These are phyloP conservation scores for Sclerotinia nivalis DNA, from an alignment of 2,329 filamentous ascomycete species.

Conservation along the genomic window DNA sequence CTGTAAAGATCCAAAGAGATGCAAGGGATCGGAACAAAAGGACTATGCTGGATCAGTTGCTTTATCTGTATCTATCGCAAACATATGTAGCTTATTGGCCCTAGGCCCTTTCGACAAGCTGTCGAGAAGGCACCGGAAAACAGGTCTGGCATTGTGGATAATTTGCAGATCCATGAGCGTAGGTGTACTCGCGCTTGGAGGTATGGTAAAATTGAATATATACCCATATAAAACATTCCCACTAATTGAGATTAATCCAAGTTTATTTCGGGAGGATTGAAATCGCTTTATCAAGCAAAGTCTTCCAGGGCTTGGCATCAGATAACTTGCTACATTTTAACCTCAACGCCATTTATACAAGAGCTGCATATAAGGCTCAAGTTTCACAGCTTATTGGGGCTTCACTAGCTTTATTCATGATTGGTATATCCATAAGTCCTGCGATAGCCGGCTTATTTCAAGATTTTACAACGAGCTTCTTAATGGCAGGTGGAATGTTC, in stretches of 20 bases:
- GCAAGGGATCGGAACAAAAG: slow-evolving; percentile 1
- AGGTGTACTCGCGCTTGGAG: slow-evolving; percentile 11
- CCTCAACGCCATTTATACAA: slow-evolving; percentile 17
- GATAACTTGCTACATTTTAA: slow-evolving; percentile 21
- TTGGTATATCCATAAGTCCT: slow-evolving; percentile 20
- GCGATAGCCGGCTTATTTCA: slow-evolving; percentile 9
- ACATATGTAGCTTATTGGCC: slow-evolving; percentile 13
- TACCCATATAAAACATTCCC: no score
- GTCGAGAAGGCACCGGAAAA: slow-evolving; percentile 1
- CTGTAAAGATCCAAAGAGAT: slow-evolving; percentile 14
- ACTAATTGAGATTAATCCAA: no score
- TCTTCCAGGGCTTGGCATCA: slow-evolving; percentile 20
- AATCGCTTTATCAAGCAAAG: slow-evolving; percentile 8
- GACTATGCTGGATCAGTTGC: slow-evolving; percentile 12
- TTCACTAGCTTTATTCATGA: slow-evolving; percentile 18
- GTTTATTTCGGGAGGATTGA: slow-evolving; percentile 12
- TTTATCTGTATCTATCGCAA: not conserved
- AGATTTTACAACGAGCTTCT: slow-evolving; percentile 20
- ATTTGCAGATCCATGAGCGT: slow-evolving; percentile 18
- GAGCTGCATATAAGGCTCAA: not conserved
- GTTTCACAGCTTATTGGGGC: slow-evolving; percentile 12
- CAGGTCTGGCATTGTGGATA: slow-evolving; percentile 15
- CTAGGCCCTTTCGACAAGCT: slow-evolving; percentile 9
- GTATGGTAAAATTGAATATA: not conserved
- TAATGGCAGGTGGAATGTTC: slow-evolving; percentile 14